Evolutionary conservation across 1,284 basidiomycete species (phyloP), one percentile per base, ranked within the genome.

Genomic region (Coniferiporia sulphurascens): DNA sequence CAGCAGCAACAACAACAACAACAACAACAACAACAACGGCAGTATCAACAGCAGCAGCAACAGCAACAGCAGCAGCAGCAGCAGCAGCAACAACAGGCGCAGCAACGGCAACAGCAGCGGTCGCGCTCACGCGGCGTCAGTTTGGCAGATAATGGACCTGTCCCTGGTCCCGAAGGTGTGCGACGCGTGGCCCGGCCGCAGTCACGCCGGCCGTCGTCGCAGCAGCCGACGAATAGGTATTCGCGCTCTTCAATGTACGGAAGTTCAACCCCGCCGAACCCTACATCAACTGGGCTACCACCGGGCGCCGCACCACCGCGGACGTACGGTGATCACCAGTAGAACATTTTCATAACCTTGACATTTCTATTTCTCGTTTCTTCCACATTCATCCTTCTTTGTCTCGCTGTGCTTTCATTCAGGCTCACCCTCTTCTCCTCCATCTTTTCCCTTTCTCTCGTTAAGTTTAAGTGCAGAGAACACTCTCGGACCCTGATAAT

Each of bases 61-160:
- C 27, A 27, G 27, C 27, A 27, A 27, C 27, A 27, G 60, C 55
- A 58, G 56, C 66, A 21, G 56, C 70, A 63, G 56, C 60, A 67
- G 46, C 63, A 66, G 52, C 63, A 35, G 49, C 62, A 65, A 56
- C 67, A 68, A 56, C 54, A 57, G 59, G 78, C 21, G 56, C 61
- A 32, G 49, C 61, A 10, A 12, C 38, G 9, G 7, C 70, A 62
- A 56, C 61, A 67, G 49, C 63, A 66, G 52, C 63, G 36, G 50
- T 62, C 66, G 56, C 67, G 68, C 55, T 56, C 59, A 59, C 78
- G 87, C 17, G 91, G 92, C 35, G 78, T 95, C 36, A 86, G 85
- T 55, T 71, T 95, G 60, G 82, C 82, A 52, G 93, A 95, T 67
- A 77, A 81, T 64, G 93, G 93, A 13, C 90, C 89, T 51, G 89